phyloP scores from a whole-genome alignment of 1,284 basidiomycete genomes.

The Singerocomus rubriflavus region DNA sequence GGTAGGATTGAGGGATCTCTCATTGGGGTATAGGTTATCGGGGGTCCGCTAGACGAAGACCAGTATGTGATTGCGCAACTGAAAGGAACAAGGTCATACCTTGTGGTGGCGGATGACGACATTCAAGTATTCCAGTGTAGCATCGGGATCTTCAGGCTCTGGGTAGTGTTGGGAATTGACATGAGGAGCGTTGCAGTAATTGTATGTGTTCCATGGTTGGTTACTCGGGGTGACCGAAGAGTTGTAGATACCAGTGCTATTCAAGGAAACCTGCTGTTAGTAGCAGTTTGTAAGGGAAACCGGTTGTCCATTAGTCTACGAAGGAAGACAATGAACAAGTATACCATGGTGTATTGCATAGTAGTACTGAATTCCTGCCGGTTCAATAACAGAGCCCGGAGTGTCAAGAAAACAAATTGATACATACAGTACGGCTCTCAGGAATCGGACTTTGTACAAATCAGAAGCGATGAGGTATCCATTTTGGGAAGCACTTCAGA shows the following conservation, averaged over 20 bases:
- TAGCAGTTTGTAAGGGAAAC: background rate
- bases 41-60: conserved; percentile 20
- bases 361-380: background rate
- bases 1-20: conserved; percentile 42
- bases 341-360: conserved; percentile 16
- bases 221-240: conserved; percentile 39
- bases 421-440: background rate
- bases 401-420: background rate
- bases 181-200: conserved; percentile 54
- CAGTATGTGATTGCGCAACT: background rate
- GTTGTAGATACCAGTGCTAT: conserved; percentile 35
- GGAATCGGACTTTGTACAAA: background rate
- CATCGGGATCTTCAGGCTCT: conserved; percentile 25
- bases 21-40: conserved; percentile 44
- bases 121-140: conserved; percentile 40
- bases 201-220: conserved; percentile 50
- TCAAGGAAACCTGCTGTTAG: conserved; percentile 8
- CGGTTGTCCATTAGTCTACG: background rate
- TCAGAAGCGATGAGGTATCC: background rate
- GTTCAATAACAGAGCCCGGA: background rate
- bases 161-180: conserved; percentile 41
- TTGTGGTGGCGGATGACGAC: conserved; percentile 49
- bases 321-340: background rate
- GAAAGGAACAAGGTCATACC: conserved; percentile 22
- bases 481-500: background rate